Conservation (phyloP, 805 yeast species). For the Saturnispora ahearnii region DNA sequence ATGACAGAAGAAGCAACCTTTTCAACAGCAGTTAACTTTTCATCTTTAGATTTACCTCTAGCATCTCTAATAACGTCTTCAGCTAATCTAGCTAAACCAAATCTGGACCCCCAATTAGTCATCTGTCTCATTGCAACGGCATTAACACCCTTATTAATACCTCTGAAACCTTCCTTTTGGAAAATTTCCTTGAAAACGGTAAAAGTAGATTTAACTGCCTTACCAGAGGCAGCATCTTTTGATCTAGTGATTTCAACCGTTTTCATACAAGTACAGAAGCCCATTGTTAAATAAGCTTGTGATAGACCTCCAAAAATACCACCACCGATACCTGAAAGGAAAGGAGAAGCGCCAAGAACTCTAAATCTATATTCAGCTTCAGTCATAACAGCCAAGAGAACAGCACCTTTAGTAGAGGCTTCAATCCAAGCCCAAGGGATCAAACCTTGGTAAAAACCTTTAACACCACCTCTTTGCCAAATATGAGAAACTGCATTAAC, state of each 20-base stretch:
- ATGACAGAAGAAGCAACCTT: constrained; percentile 77
- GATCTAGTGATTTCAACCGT: constrained; percentile 94
- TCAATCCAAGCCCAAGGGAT: constrained; percentile 99
- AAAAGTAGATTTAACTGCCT: constrained; percentile 63
- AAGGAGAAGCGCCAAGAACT: constrained; percentile 55
- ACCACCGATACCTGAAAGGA: constrained; percentile 86
- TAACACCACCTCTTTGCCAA: constrained; percentile 88
- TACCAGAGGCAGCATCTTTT: constrained; percentile 65
- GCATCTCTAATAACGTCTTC: constrained; percentile 69
- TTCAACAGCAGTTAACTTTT: constrained; percentile 62
- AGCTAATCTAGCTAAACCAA: constrained; percentile 85
- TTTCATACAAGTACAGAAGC: constrained; percentile 98
- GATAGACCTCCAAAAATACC: constrained; percentile 96
- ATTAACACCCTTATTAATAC: constrained; percentile 95
- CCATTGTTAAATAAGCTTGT: constrained; percentile 94
- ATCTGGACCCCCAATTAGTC: constrained; percentile 99
- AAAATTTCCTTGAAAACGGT: constrained; percentile 82
- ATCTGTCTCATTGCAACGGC: constrained; percentile 98
- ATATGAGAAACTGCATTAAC: constrained; percentile 62
- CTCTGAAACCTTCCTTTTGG: constrained; percentile 79
- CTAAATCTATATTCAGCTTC: constrained; percentile 80
- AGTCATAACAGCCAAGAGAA: constrained; percentile 80
- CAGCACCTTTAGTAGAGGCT: constrained; percentile 98
- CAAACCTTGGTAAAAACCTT: constrained; percentile 93
- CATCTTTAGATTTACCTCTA: constrained; percentile 47